phyloP scores from a whole-genome alignment of 352 stramenopile species.

The Phytopythium montanum region DNA sequence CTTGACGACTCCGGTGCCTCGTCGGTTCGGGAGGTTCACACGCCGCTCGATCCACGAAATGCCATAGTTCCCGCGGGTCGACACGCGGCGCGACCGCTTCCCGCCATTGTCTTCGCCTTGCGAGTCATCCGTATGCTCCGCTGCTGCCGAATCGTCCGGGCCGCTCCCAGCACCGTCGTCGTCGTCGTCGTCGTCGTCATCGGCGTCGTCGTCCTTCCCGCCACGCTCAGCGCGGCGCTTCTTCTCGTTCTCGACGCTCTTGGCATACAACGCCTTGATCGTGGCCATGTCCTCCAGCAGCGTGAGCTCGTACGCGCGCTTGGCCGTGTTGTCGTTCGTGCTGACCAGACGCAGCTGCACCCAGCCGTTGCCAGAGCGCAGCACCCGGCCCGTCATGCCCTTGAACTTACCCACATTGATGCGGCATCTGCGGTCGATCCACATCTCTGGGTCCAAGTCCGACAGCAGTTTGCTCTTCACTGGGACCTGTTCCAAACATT shows the following conservation, averaged over 20 bases:
- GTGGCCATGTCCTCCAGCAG: constrained; percentile 80
- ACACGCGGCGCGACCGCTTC: constrained; percentile 63
- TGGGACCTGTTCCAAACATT: not conserved
- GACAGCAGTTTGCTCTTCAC: constrained; percentile 65
- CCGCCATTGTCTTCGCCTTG: constrained; percentile 70
- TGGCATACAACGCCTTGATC: constrained; percentile 72
- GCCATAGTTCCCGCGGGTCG: constrained; percentile 77
- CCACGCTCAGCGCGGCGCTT: constrained; percentile 40
- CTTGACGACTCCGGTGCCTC: constrained; percentile 77
- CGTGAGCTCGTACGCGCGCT: constrained; percentile 84
- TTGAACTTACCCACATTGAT: constrained; percentile 91
- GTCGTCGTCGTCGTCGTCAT: constrained; percentile 64
- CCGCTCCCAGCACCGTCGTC: constrained; percentile 42
- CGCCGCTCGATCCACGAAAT: constrained; percentile 88
- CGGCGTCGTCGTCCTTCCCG: constrained; percentile 29
- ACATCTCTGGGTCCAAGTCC: constrained; percentile 83
- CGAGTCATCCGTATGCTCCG: constrained; percentile 70
- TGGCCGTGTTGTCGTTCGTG: constrained; percentile 83
- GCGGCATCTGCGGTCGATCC: constrained; percentile 81
- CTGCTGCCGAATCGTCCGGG: constrained; percentile 40
- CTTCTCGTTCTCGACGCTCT: constrained; percentile 55
- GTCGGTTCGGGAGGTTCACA: constrained; percentile 73
- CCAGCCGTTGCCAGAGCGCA: constrained; percentile 87
- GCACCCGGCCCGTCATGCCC: constrained; percentile 60
- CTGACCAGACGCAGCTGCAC: constrained; percentile 82